Base-by-base conservation (phyloP, 2,329 filamentous ascomycete species). In the Daldinia eschscholtzii region DNA sequence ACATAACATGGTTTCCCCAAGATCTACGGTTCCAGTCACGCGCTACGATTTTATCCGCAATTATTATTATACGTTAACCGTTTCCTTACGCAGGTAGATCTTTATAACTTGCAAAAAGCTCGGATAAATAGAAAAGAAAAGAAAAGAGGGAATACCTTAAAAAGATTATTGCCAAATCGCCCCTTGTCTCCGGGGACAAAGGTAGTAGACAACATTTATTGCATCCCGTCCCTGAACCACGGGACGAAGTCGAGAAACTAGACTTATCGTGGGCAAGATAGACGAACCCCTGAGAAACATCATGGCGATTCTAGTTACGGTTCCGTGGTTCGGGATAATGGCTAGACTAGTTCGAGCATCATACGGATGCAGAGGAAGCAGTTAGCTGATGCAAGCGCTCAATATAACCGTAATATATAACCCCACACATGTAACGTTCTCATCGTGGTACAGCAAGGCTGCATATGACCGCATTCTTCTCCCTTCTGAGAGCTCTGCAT, bases 371-470 rank as follows among this genome's bases (percentile, higher is more conserved):
- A 44, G n/a, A 42, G 44, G 62, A 46, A 60, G 26, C 28, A 58
- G 53, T 46, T 41, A 41, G 50, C 48, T n/a, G 35, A 42, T 46
- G 37, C 23, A 63, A 57, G 39, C 41, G n/a, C 23, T 53, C 63
- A 70, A 73, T 72, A 73, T 70, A 73, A 63, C 69, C 71, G 62
- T 50, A 73, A 72, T 72, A 72, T 72, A 67, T 46, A 58, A 67
- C 70, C 65, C 67, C 67, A 72, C 70, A 67, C 63, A 66, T 70
- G 67, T 66, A 70, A 71, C 69, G 66, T 69, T 70, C 64, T 71
- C 64, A 33, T 50, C n/a, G 59, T 66, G 56, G 37, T 50, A 65
- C 64, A 35, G 62, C 66, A 65, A 67, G 71, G 64, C 59, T 68
- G 62, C 64, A 70, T 41, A 64, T 61, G 67, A 64, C 57, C 28